These are phyloP conservation scores for Neurospora sp. DNA, from an alignment of 495 filamentous ascomycete genomes.

Conservation along the genomic window DNA sequence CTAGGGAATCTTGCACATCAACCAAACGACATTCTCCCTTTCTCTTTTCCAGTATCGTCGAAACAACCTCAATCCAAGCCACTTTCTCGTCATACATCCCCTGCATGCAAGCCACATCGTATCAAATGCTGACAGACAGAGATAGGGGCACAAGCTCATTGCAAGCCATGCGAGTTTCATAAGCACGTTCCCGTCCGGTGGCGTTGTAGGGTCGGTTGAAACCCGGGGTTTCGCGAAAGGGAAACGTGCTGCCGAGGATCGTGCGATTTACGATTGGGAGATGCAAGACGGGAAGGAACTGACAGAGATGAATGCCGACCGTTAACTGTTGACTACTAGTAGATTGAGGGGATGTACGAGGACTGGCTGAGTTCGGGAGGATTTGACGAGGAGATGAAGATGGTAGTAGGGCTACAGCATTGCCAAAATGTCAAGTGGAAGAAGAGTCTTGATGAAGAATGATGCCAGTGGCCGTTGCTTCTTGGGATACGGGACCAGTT, in stretches of 20 bases:
- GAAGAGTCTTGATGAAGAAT: too few species aligned
- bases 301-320: neutral
- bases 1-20: neutral
- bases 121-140: neutral
- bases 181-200: neutral
- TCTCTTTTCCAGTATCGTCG: neutral
- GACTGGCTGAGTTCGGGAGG: neutral
- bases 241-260: neutral
- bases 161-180: neutral
- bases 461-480: neutral
- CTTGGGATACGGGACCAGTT: neutral
- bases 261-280: neutral
- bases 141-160: too few species aligned
- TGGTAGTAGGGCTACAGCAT: neutral
- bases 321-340: neutral
- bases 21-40: neutral
- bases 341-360: neutral
- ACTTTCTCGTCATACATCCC: neutral
- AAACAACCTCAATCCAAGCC: neutral
- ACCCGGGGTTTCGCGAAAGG: neutral
- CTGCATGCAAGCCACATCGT: neutral
- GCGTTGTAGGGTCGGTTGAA: neutral
- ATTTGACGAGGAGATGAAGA: neutral
- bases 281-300: neutral
- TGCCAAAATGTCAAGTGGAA: too few species aligned